Conservation (phyloP, 306 rosid species). For the Benincasa hispida region DNA sequence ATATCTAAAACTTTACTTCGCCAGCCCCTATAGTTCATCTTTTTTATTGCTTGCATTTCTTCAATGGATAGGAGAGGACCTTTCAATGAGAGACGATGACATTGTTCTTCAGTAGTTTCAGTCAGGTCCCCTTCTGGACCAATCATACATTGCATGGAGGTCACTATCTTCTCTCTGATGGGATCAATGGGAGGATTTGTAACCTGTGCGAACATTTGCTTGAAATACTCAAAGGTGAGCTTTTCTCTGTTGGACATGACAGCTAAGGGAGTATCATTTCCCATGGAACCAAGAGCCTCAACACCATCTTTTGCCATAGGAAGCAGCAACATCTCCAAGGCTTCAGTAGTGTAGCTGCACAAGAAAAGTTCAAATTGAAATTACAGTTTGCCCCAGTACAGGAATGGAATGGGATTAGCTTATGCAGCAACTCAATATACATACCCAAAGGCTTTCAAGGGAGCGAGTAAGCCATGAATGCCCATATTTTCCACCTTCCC, state of each 20-base stretch:
- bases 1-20: conserved; percentile 76
- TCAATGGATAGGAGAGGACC: conserved; percentile 67
- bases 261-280: conserved; percentile 90
- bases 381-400: not conserved
- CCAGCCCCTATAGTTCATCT: conserved; percentile 90
- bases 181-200: conserved; percentile 99
- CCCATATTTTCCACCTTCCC: conserved; percentile 68
- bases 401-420: not conserved
- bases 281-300: conserved; percentile 99
- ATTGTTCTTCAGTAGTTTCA: conserved; percentile 81
- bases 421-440: conserved; percentile 10
- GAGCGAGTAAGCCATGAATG: conserved; percentile 63
- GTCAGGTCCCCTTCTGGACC: conserved; percentile 99
- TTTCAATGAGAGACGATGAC: conserved; percentile 83
- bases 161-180: conserved; percentile 91
- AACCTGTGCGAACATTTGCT: conserved; percentile 98
- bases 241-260: conserved; percentile 91
- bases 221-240: conserved; percentile 88
- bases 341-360: conserved; percentile 75
- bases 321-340: conserved; percentile 89
- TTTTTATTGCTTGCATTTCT: conserved; percentile 78
- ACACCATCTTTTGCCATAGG: conserved; percentile 98
- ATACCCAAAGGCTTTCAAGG: conserved; percentile 92
- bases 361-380: conserved; percentile 5
- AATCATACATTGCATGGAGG: conserved; percentile 91